Evolutionary conservation across 1,284 basidiomycete species (phyloP).

Genomic region (Polyporus tsugae): DNA sequence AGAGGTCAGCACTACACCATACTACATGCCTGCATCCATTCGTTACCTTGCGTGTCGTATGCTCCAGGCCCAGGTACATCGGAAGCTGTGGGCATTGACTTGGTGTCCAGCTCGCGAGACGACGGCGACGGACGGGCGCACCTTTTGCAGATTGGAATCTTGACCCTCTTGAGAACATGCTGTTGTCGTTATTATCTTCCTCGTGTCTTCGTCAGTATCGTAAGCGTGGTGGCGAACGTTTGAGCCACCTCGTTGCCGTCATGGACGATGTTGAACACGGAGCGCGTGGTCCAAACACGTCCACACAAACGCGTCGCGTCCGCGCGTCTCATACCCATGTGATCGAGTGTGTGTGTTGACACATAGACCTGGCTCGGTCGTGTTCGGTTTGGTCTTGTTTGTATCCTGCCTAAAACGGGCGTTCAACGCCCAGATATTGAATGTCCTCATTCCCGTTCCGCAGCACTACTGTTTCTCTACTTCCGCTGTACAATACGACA

Average conservation of each 20-base stretch:
- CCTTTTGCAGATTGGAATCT: conserved; percentile 38
- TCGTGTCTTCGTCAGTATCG: conserved; percentile 1
- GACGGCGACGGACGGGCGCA: conserved; percentile 14
- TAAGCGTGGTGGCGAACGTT: not conserved
- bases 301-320: conserved; percentile 11
- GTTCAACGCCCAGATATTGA: too few relatives aligned
- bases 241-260: not conserved
- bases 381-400: too few relatives aligned
- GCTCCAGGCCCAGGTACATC: conserved; percentile 42
- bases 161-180: conserved; percentile 38
- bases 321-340: conserved; percentile 4
- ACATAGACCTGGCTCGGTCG: too few relatives aligned
- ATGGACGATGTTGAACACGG: not conserved
- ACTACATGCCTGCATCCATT: not conserved
- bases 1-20: not conserved
- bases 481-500: too few relatives aligned
- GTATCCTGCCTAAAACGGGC: too few relatives aligned
- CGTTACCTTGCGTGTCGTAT: conserved; percentile 39
- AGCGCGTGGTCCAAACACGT: not conserved
- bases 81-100: conserved; percentile 26
- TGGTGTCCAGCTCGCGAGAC: not conserved
- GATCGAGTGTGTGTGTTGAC: not conserved
- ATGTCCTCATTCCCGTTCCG: too few relatives aligned
- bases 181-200: not conserved
- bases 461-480: too few relatives aligned